Evolutionary conservation across 2,329 filamentous ascomycete genomes (phyloP).

Genomic region (Curvularia sp.): DNA sequence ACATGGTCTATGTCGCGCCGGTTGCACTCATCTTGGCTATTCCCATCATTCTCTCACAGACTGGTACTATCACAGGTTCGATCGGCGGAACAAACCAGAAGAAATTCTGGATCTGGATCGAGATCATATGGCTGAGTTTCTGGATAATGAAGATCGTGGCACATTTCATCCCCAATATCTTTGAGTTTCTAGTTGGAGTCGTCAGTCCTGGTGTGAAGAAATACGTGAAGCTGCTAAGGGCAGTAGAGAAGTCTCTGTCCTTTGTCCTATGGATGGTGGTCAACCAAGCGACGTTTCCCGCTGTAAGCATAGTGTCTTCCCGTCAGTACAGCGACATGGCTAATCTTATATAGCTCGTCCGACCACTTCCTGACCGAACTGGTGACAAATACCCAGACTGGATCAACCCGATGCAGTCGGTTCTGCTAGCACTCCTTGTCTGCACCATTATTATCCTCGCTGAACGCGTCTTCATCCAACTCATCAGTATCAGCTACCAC

Average conservation of each 20-base stretch:
- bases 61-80: slow-evolving; percentile 44
- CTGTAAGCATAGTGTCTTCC: slow-evolving; percentile 26
- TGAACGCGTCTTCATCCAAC: slow-evolving; percentile 81
- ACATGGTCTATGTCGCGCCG: slow-evolving; percentile 68
- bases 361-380: slow-evolving; percentile 22
- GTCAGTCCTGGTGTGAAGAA: slow-evolving; percentile 70
- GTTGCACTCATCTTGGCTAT: slow-evolving; percentile 65
- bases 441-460: slow-evolving; percentile 74
- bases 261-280: slow-evolving; percentile 67
- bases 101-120: slow-evolving; percentile 71
- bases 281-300: slow-evolving; percentile 66
- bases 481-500: slow-evolving; percentile 86
- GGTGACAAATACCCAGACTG: slow-evolving; percentile 47
- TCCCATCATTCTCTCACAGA: slow-evolving; percentile 69
- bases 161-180: slow-evolving; percentile 65
- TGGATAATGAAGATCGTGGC: slow-evolving; percentile 69
- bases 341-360: slow-evolving; percentile 15
- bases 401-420: slow-evolving; percentile 65
- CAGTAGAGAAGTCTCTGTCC: slow-evolving; percentile 67
- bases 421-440: slow-evolving; percentile 72
- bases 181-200: slow-evolving; percentile 67
- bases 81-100: slow-evolving; percentile 65
- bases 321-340: background rate
- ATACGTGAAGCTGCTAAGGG: slow-evolving; percentile 65
- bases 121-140: slow-evolving; percentile 69